Conservation (phyloP, 176 grass and related monocot genomes). For the Guadua angustifolia region DNA sequence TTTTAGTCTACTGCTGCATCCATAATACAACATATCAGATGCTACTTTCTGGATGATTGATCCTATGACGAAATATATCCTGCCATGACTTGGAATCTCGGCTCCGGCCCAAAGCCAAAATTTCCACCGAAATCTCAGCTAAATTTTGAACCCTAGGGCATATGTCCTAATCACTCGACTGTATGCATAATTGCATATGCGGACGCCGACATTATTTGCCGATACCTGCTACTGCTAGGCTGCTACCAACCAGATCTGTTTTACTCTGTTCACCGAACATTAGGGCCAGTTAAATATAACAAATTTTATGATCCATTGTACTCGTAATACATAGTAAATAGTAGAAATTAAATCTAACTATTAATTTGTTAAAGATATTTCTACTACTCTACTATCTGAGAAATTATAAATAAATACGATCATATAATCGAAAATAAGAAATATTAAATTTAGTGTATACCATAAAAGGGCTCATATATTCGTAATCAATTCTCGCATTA, state of each 20-base stretch:
- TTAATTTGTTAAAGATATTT: too few relatives aligned
- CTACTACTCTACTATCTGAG: too few relatives aligned
- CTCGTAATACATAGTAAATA: too few relatives aligned
- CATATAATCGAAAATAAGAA: too few relatives aligned
- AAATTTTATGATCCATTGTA: too few relatives aligned
- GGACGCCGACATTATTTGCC: not conserved
- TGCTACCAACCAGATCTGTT: not conserved
- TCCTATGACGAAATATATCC: not conserved
- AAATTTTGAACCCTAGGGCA: not conserved
- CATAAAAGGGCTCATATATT: not conserved
- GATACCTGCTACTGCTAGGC: not conserved
- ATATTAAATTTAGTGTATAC: too few relatives aligned
- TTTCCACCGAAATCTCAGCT: too few relatives aligned
- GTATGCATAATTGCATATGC: not conserved
- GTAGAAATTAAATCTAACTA: too few relatives aligned
- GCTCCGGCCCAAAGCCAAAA: too few relatives aligned
- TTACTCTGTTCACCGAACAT: not conserved
- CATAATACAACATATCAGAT: not conserved
- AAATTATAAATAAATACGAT: too few relatives aligned
- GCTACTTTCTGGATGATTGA: not conserved
- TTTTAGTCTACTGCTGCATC: not conserved
- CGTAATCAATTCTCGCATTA: not conserved
- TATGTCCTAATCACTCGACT: not conserved
- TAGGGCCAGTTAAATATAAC: not conserved
- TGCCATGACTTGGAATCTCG: too few relatives aligned